A percentile compares a stretch with the other conserved stretches of the same genome.
Evolutionary conservation across 2,329 filamentous ascomycete species (phyloP).

Genomic region (Colletotrichum trifolii): DNA sequence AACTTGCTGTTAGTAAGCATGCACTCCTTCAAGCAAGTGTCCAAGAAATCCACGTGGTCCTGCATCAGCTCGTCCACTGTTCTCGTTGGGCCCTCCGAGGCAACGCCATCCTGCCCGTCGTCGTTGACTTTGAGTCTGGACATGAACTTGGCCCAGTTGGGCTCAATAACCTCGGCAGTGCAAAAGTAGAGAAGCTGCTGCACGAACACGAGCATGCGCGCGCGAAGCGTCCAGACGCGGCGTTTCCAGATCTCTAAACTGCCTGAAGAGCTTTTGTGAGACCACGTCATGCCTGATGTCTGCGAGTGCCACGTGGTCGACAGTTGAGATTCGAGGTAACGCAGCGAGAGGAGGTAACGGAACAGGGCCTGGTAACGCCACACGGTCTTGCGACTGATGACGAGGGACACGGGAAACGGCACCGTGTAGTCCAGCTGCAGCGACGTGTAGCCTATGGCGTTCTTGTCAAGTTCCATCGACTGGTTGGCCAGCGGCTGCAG

Average conservation of each 20-base stretch:
- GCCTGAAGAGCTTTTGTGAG: slow-evolving; percentile 78
- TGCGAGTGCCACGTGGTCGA: slow-evolving; percentile 92
- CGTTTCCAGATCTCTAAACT: slow-evolving; percentile 92
- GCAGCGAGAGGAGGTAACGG: slow-evolving; percentile 89
- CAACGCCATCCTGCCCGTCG: slow-evolving; percentile 46
- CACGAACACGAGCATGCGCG: slow-evolving; percentile 96
- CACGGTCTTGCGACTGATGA: slow-evolving; percentile 96
- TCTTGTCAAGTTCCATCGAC: slow-evolving; percentile 82
- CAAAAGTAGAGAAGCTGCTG: slow-evolving; percentile 98
- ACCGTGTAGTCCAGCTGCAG: slow-evolving; percentile 94
- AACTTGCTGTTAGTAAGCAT: slow-evolving; percentile 98
- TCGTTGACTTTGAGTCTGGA: slow-evolving; percentile 77
- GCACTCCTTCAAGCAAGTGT: slow-evolving; percentile 98
- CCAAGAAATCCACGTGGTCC: slow-evolving; percentile 97
- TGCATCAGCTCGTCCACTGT: slow-evolving; percentile 99
- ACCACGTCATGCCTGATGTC: slow-evolving; percentile 83
- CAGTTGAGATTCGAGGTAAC: slow-evolving; percentile 88
- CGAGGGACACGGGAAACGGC: slow-evolving; percentile 93
- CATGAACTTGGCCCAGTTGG: slow-evolving; percentile 96
- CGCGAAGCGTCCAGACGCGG: slow-evolving; percentile 88
- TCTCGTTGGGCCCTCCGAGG: slow-evolving; percentile 56
- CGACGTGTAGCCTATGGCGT: slow-evolving; percentile 90
- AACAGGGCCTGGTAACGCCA: slow-evolving; percentile 97
- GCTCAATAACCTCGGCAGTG: slow-evolving; percentile 96
- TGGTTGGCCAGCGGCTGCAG: slow-evolving; percentile 78